Base-by-base conservation (phyloP, 2,329 filamentous ascomycete genomes). In the Pseudomassariella vexata region DNA sequence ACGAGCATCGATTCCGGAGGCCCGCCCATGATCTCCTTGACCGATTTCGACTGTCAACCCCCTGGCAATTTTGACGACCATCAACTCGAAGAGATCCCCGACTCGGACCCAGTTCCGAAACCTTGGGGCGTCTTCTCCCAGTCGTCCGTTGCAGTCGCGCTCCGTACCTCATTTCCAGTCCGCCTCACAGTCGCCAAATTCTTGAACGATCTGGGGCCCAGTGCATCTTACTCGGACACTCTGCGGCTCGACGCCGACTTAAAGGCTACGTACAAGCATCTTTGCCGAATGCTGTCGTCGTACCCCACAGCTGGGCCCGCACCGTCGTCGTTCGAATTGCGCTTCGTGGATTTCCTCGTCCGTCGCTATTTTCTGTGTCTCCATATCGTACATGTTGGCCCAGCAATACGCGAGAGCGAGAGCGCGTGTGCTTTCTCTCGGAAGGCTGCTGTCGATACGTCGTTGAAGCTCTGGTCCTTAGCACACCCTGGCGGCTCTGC, bases 341-440 rank as follows among this genome's bases (percentile, higher is more conserved):
- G 61, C 4, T 42, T 67, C 1, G 47, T 71, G 9, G 63, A 73
- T 17, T 59, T 73, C 24, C 48, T 72, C 14, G 61, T 75, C 41
- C 62, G 68, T 21, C 68, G 71, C 6, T 75, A 72, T 41, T 46
- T 78, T 5, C 56, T 70, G 5, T 58, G 65, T 0, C 60, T 82
- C 0, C 76, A 82, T 42, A 54, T 66, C 3, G 68, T 68, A 0
- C 76, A 62, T 46, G 65, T 67, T 30, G 48, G 47, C 1, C 45
- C 53, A 1, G 54, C 65, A 0, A 48, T 62, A 4, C 44, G 53
- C 0, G 53, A 68, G 3, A 52, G 62, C 2, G 53, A 68, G 3
- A 52, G 62, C 2, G 41, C 53, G 5, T 74, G 65, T 38, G 65
- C 67, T 0, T 73, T 59, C 34, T 70, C 70, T 0, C 50, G 67